Conservation (phyloP, 2,329 filamentous ascomycete genomes). For the Mycosphaerella arachidis region DNA sequence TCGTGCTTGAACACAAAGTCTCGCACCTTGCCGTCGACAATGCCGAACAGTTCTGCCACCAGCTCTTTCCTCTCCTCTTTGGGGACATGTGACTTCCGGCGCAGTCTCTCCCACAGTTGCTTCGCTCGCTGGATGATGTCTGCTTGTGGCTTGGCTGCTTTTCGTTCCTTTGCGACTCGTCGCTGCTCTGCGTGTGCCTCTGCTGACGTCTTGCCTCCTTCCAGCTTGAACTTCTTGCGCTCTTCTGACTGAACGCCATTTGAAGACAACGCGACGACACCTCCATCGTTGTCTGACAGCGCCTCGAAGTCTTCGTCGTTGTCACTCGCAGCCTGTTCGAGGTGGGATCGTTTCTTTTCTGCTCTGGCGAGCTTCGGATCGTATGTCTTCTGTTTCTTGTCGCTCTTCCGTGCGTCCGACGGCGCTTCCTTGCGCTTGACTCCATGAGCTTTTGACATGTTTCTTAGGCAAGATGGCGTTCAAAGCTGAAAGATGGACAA, state of each 20-base stretch:
- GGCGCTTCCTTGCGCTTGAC: conserved; percentile 38
- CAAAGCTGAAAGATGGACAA: too few relatives aligned
- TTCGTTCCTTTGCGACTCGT: conserved; percentile 79
- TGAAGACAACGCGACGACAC: conserved; percentile 12
- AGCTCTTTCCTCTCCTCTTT: conserved; percentile 82
- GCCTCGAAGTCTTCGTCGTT: conserved; percentile 22
- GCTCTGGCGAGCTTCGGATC: conserved; percentile 19
- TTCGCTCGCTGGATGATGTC: conserved; percentile 85
- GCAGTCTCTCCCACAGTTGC: conserved; percentile 93
- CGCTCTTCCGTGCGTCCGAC: conserved; percentile 21
- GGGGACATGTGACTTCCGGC: conserved; percentile 88
- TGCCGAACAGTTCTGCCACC: conserved; percentile 82
- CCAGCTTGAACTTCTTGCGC: conserved; percentile 33
- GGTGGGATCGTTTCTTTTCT: conserved; percentile 27
- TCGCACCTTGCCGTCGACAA: conserved; percentile 85
- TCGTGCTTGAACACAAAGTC: conserved; percentile 99
- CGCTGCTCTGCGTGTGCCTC: conserved; percentile 95
- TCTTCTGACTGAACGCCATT: conserved; percentile 18
- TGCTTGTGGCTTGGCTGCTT: conserved; percentile 86
- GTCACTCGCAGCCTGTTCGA: conserved; percentile 28
- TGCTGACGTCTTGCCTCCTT: conserved; percentile 60
- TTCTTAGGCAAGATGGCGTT: neutral
- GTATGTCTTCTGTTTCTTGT: conserved; percentile 40
- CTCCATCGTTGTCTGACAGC: conserved; percentile 5
- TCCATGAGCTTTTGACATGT: conserved; percentile 21